Evolutionary conservation across 2,329 filamentous ascomycete species (phyloP), one percentile per base, ranked within the genome.

Genomic region (Arthroderma uncinatum): DNA sequence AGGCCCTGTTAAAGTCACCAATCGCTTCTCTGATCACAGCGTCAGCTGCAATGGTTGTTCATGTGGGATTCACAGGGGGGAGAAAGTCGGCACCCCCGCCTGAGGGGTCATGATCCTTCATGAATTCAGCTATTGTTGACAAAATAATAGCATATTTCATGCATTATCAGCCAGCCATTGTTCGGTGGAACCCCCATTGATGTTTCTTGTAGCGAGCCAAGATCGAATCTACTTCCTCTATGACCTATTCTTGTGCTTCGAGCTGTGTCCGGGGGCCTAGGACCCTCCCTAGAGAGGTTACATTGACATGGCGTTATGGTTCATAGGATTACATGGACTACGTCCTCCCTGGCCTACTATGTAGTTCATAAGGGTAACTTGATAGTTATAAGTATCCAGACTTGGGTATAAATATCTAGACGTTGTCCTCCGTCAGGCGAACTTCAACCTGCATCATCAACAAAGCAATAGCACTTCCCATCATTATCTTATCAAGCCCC

Each of bases 161-260:
- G 25, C 56, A 28, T 52, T 21, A 19, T 14, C 48, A 47, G 23
- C 39, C 28, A 48, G 50, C 19, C n/a, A 39, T 21, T 16, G 33
- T 25, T 9, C 9, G n/a, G 23, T 36, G 3, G 14, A 19, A 23
- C 55, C 48, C 19, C 16, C 19, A 21, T 34, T 16, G 40, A 25
- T 57, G 39, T 53, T 56, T 25, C 44, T 28, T 47, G 44, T 50
- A 48, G 48, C 56, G 40, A 54, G 28, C 25, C 50, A 47, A 30
- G 28, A 19, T 40, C 21, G 28, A 7, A 37, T 37, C 33, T 16
- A 9, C n/a, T 39, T 12, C 55, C 16, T 8, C 47, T 5, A 28
- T n/a, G 30, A 25, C 12, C 40, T 14, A 12, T 37, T 9, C 12
- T 52, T 16, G 28, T 40, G 33, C 23, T n/a, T 36, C n/a, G 9